Conservation (phyloP, 345 rosid genomes). For the Cardamine chenopodiifolia region DNA sequence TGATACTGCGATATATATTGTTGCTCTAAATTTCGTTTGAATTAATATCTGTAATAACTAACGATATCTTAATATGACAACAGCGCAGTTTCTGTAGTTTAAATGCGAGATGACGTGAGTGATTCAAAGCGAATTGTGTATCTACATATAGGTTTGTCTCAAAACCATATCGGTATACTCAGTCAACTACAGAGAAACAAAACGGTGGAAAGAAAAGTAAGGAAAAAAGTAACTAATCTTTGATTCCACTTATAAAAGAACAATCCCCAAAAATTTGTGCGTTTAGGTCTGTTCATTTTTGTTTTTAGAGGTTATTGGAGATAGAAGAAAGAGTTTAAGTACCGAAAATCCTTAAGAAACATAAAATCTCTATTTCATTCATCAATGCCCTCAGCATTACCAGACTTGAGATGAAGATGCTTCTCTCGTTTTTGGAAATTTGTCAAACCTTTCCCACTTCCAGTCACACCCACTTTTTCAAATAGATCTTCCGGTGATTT, state of each 20-base stretch:
- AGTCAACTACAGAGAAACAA: background rate
- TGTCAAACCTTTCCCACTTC: slow-evolving; percentile 97
- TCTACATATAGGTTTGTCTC: too few species aligned
- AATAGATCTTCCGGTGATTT: slow-evolving; percentile 91
- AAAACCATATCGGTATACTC: too few species aligned
- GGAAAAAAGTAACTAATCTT: background rate
- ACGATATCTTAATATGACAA: too few species aligned
- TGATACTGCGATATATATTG: background rate
- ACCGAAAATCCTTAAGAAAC: background rate
- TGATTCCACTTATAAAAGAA: slow-evolving; percentile 28
- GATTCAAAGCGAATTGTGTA: background rate
- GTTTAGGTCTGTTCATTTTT: slow-evolving; percentile 1
- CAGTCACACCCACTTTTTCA: slow-evolving; percentile 97
- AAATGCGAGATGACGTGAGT: background rate
- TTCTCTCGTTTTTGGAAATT: slow-evolving; percentile 97
- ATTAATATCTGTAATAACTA: too few species aligned
- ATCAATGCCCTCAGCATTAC: slow-evolving; percentile 61
- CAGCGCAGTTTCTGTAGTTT: background rate
- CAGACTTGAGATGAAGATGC: slow-evolving; percentile 94
- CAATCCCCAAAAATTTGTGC: background rate
- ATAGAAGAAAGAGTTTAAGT: background rate
- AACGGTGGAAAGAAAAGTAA: too few species aligned
- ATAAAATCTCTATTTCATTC: slow-evolving; percentile 42
- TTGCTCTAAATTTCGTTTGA: too few species aligned
- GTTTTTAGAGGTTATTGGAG: slow-evolving; percentile 10